A percentile compares a stretch with the other conserved stretches of the same genome.
Evolutionary conservation across 768 basidiomycete species (phyloP).

Genomic region (Xerocomus potaroensis): DNA sequence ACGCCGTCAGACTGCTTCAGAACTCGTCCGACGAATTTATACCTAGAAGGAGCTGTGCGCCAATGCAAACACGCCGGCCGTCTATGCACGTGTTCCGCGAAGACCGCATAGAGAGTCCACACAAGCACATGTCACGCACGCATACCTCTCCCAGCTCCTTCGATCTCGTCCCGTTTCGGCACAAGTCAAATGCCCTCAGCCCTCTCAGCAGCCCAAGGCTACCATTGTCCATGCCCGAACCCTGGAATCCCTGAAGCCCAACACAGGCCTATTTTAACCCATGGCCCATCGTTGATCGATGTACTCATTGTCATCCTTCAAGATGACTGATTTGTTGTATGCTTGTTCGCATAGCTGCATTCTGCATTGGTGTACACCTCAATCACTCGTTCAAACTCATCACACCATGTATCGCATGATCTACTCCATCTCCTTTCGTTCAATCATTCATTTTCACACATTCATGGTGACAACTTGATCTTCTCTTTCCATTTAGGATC

Average conservation of each 20-base stretch:
- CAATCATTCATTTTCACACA: neutral
- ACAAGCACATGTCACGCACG: neutral
- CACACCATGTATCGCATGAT: slow-evolving; percentile 7
- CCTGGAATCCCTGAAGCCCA: slow-evolving; percentile 14
- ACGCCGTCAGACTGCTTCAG: slow-evolving; percentile 41
- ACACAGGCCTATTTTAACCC: too few species aligned
- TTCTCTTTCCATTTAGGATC: neutral
- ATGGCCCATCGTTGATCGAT: slow-evolving; percentile 20
- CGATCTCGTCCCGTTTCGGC: slow-evolving; percentile 1
- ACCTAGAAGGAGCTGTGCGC: neutral
- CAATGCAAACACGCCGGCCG: slow-evolving; percentile 2
- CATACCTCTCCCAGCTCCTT: neutral
- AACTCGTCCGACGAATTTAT: slow-evolving; percentile 15
- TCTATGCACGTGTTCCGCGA: slow-evolving; percentile 11
- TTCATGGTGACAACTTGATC: too few species aligned
- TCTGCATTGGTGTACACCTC: slow-evolving; percentile 8
- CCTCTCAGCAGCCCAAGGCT: slow-evolving; percentile 9
- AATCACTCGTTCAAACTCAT: neutral
- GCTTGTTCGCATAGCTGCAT: too few species aligned
- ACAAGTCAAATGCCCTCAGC: slow-evolving; percentile 6
- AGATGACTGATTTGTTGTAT: too few species aligned
- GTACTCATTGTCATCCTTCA: neutral
- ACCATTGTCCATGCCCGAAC: slow-evolving; percentile 22
- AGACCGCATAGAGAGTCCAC: slow-evolving; percentile 1
- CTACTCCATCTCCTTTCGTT: neutral